Base-by-base conservation (phyloP, 2,329 filamentous ascomycete species). In the Helicocarpus griseus region DNA sequence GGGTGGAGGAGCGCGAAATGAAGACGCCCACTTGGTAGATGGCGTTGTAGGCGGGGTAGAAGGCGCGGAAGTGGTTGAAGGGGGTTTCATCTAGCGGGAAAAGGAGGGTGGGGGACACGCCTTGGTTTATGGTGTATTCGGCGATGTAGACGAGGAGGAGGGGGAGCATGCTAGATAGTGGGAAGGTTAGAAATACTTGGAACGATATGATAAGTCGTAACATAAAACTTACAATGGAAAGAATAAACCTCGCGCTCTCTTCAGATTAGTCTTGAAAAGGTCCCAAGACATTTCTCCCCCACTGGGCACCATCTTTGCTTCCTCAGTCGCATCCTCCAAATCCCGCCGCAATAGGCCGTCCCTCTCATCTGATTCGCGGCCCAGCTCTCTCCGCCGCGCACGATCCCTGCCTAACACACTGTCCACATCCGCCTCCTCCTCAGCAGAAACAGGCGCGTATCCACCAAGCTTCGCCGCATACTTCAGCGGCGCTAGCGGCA, bases 61-160 rank as follows among this genome's bases (percentile, higher is more conserved):
- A 97, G 29, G 84, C 85, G 38, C 91, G 84, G 65, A 83, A 93
- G 58, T 88, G 80, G 29, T 74, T 71, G 65, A 97, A 97, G 0
- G 93, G 93, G 1, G 87, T 85, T 9, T 78, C 70, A 1, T 76
- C 64, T 0, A 96, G 75, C 0, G 90, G 89, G 64, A 95, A 98
- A 4, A 98, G 79, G 0, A 97, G 75, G 0, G 89, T 95, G 0
- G 93, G 91, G 0, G 89, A 77, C 0, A 97, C 89, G 33, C 90
- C 91, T 72, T 95, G 90, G 71, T 97, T 97, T 69, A 97, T 96
- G 51, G 87, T 94, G 67, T 98, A 98, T 73, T 98, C 93, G 52
- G 90, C 89, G 33, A 97, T 80, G 66, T 96, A 98, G 28, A 98
- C 93, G 14, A 97, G 73, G 31, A 97, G 77, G 13, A 98, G 77